phyloP scores from a whole-genome alignment of 106 monocot genomes.

The Allium sativum region DNA sequence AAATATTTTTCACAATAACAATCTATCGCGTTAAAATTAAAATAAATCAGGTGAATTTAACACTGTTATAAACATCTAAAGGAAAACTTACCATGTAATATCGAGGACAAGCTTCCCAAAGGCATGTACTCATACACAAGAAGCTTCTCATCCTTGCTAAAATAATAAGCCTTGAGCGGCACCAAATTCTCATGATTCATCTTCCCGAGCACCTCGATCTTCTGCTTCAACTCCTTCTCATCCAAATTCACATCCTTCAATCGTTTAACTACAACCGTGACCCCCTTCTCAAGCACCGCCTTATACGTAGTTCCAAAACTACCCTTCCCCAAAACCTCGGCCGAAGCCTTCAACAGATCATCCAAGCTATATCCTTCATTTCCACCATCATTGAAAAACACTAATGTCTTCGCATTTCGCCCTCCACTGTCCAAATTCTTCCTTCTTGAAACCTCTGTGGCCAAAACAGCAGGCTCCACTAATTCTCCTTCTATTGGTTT shows the following conservation, averaged over 20 bases:
- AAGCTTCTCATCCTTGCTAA: slow-evolving; percentile 79
- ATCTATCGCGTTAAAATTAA: too few relatives aligned
- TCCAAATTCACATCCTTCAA: slow-evolving; percentile 45
- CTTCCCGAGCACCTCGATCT: slow-evolving; percentile 42
- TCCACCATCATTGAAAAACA: slow-evolving; percentile 33
- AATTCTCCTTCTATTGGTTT: not conserved
- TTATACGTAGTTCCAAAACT: slow-evolving; percentile 78
- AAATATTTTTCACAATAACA: too few relatives aligned
- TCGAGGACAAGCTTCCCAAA: slow-evolving; percentile 73
- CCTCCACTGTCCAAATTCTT: not conserved
- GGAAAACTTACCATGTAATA: slow-evolving; percentile 49
- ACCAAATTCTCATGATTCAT: slow-evolving; percentile 59
- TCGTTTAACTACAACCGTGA: slow-evolving; percentile 73
- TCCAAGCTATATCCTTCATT: slow-evolving; percentile 31
- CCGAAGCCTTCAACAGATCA: slow-evolving; percentile 52
- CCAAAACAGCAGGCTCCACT: not conserved
- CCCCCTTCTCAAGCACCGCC: slow-evolving; percentile 60
- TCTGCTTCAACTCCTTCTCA: slow-evolving; percentile 60
- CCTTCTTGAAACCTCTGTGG: not conserved
- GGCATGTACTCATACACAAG: slow-evolving; percentile 77
- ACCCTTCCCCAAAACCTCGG: slow-evolving; percentile 90
- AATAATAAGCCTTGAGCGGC: slow-evolving; percentile 53
- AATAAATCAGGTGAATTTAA: too few relatives aligned
- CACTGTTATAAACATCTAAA: too few relatives aligned
- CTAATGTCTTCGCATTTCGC: slow-evolving; percentile 38